Conservation (phyloP, 495 filamentous ascomycete genomes). For the Neurospora africana region DNA sequence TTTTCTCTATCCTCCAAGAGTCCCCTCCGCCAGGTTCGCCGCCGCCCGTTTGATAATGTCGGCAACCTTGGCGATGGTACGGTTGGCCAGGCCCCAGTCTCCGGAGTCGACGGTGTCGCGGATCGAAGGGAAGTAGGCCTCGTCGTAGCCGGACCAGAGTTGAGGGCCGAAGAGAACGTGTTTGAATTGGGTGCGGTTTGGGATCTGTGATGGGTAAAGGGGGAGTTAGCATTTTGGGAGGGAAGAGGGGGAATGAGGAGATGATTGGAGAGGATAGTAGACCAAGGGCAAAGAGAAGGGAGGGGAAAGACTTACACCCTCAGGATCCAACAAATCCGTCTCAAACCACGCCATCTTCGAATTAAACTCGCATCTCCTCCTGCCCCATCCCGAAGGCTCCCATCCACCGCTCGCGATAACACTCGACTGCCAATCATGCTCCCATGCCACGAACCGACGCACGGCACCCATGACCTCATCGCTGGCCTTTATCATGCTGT, state of each 20-base stretch:
- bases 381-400: slow-evolving; percentile 54
- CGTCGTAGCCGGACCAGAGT: slow-evolving; percentile 64
- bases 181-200: slow-evolving; percentile 86
- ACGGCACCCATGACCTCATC: slow-evolving; percentile 48
- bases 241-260: not conserved
- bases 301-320: slow-evolving; percentile 49
- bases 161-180: slow-evolving; percentile 84
- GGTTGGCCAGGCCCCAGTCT: slow-evolving; percentile 61
- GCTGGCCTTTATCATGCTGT: slow-evolving; percentile 50
- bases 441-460: slow-evolving; percentile 60
- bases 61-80: slow-evolving; percentile 63
- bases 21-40: slow-evolving; percentile 1
- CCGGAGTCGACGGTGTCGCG: slow-evolving; percentile 65
- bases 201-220: slow-evolving; percentile 42
- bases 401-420: slow-evolving; percentile 57
- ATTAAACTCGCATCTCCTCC: slow-evolving; percentile 59
- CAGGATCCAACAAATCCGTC: slow-evolving; percentile 66
- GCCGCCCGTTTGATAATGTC: slow-evolving; percentile 56
- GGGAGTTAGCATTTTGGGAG: not conserved
- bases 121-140: slow-evolving; percentile 73
- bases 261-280: not conserved
- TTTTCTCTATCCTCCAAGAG: not conserved
- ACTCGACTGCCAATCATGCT: slow-evolving; percentile 54
- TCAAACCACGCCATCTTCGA: slow-evolving; percentile 70
- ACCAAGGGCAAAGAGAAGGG: not conserved